Base-by-base conservation (phyloP, 139 green algal species). In the Yamagishiella unicocca region DNA sequence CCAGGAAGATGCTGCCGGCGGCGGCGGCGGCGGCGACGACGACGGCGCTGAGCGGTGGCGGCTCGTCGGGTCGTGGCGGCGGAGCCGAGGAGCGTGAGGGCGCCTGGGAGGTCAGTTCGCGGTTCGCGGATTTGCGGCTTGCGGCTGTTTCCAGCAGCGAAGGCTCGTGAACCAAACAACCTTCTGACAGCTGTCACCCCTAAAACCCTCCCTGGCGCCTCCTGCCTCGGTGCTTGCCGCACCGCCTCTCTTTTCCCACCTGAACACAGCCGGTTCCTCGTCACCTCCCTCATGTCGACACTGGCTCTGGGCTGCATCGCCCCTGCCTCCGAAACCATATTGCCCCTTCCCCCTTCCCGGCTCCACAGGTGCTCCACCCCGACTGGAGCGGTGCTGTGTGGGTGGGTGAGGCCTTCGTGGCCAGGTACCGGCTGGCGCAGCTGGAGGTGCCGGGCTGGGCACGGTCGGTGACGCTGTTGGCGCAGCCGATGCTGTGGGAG, bases 351-450 rank as follows among this genome's bases (percentile, higher is more conserved):
- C 33, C 10, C 64, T 2, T 42, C 9, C 21, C 50, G 33, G 31
- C 21, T 2, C 45, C 1, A 10, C 82, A 81, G 82, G 2, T 77
- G 22, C 80, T 86, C 12, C 80, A 46, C 24, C 64, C 80, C 42
- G 62, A 66, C 66, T 86, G 80, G 82, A 55, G 67, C 82, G 67
- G 67, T 22, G 82, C 82, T 9, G 82, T 87, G 82, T 87, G 82
- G 82, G 67, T 27, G 46, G 82, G 82, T 2, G 82, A 87, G 82
- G 82, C 82, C 12, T 58, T 61, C 46, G 67, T 80, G 25, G 82
- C 67, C 0, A 25, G 35, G 1, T 87, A 81, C 82, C 82, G 82
- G 12, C 50, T 87, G 67, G 67, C 71, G 46, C 67, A 80, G n/a
- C 82, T 87, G 67, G 82, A 87, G 82, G 82, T 87, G 46, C 82